Evolutionary conservation across 805 yeast genomes (phyloP).

Genomic region (Monosporozyma servazzii): DNA sequence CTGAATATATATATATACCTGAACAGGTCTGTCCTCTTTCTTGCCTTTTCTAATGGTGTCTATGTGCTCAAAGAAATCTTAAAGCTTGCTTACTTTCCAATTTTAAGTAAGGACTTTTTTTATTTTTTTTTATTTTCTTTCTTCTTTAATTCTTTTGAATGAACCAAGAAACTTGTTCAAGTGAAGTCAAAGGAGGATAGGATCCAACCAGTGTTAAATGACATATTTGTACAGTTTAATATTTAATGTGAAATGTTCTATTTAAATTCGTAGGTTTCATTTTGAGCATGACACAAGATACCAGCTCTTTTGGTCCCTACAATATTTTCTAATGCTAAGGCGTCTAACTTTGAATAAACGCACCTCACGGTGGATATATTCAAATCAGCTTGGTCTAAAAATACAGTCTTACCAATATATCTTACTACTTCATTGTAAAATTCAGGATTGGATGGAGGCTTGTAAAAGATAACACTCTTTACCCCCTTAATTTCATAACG

Average conservation of each 20-base stretch:
- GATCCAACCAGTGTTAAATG: neutral
- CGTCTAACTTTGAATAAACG: slow-evolving; percentile 73
- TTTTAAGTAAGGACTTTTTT: neutral
- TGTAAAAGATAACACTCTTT: slow-evolving; percentile 71
- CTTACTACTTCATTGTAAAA: slow-evolving; percentile 72
- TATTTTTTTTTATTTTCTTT: neutral
- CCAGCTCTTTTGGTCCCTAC: slow-evolving; percentile 74
- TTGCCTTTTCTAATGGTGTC: neutral
- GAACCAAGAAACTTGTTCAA: too few species aligned
- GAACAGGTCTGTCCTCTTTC: neutral
- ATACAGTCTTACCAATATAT: slow-evolving; percentile 52
- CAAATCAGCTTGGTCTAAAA: slow-evolving; percentile 43
- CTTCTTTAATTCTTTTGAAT: neutral
- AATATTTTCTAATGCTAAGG: slow-evolving; percentile 64
- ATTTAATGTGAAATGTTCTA: slow-evolving; percentile 11
- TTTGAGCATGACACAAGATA: slow-evolving; percentile 55
- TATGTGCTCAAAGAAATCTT: neutral
- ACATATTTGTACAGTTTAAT: neutral
- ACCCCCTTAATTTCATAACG: slow-evolving; percentile 81
- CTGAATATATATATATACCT: neutral
- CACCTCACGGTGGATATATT: slow-evolving; percentile 50
- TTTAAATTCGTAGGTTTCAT: slow-evolving; percentile 68
- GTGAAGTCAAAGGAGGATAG: neutral
- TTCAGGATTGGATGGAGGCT: slow-evolving; percentile 72
- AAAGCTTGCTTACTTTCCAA: neutral